Percentiles rank a stretch among this genome's conserved stretches.
Conservation (phyloP, 768 basidiomycete species). For the Amanita exitialis region DNA sequence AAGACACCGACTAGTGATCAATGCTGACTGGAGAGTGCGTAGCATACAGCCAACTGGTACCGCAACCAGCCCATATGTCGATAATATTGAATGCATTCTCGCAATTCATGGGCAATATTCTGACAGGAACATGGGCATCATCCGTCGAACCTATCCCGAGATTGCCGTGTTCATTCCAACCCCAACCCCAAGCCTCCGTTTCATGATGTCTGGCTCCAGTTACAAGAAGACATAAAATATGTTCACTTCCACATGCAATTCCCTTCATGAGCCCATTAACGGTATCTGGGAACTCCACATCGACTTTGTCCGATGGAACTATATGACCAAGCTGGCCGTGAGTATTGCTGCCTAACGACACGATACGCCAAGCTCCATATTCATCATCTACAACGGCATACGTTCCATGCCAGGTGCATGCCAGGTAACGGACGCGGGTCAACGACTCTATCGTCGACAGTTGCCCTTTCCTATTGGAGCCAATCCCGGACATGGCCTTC, state of each 20-base stretch:
- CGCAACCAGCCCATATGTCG: slow-evolving; percentile 32
- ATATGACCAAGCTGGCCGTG: slow-evolving; percentile 59
- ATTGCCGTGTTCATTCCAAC: slow-evolving; percentile 99
- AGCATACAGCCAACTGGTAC: slow-evolving; percentile 37
- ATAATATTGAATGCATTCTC: slow-evolving; percentile 7
- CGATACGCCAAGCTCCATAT: slow-evolving; percentile 13
- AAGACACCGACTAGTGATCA: slow-evolving; percentile 36
- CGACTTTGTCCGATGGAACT: slow-evolving; percentile 10
- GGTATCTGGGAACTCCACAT: slow-evolving; percentile 12
- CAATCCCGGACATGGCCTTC: slow-evolving; percentile 41
- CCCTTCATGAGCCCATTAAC: slow-evolving; percentile 19
- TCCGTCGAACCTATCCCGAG: slow-evolving; percentile 56
- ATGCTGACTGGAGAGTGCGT: slow-evolving; percentile 2
- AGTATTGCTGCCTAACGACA: slow-evolving; percentile 45
- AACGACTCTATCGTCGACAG: slow-evolving; percentile 26
- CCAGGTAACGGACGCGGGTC: slow-evolving; percentile 22
- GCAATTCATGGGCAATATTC: slow-evolving; percentile 37
- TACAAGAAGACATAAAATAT: slow-evolving; percentile 43
- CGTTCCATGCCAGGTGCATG: slow-evolving; percentile 78
- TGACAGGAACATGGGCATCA: slow-evolving; percentile 40
- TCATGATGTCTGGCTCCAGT: neutral
- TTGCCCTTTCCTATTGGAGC: slow-evolving; percentile 68
- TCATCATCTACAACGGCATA: slow-evolving; percentile 29
- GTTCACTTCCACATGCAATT: slow-evolving; percentile 73
- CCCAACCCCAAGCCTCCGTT: slow-evolving; percentile 73